These are phyloP conservation scores for Tricholoma matsutake DNA, from an alignment of 768 basidiomycete species.

Conservation along the genomic window DNA sequence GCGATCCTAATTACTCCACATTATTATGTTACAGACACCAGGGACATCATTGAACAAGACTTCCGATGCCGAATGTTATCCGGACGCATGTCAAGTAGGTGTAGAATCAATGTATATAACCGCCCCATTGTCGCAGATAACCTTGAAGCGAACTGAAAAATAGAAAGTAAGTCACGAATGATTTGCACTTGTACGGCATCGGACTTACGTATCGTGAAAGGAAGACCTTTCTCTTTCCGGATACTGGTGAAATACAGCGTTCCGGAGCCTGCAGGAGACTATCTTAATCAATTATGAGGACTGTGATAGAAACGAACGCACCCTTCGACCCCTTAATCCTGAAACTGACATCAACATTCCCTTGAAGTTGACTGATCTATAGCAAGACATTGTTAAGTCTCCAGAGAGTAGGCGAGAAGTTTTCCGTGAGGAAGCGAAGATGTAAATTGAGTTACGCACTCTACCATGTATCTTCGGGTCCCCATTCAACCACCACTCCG, in stretches of 20 bases:
- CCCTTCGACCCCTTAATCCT: slow-evolving; percentile 71
- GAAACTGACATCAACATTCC: slow-evolving; percentile 76
- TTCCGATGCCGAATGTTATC: neutral
- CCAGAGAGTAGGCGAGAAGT: neutral
- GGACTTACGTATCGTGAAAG: slow-evolving; percentile 64
- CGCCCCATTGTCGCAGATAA: slow-evolving; percentile 61
- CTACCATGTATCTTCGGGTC: slow-evolving; percentile 68
- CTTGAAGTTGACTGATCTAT: slow-evolving; percentile 71
- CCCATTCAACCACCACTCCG: slow-evolving; percentile 75
- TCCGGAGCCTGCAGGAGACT: slow-evolving; percentile 49
- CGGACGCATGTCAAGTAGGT: slow-evolving; percentile 15
- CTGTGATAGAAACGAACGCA: slow-evolving; percentile 21
- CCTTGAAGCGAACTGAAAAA: slow-evolving; percentile 57
- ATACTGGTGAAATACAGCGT: slow-evolving; percentile 85
- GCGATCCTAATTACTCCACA: too few species aligned
- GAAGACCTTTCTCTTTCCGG: slow-evolving; percentile 67
- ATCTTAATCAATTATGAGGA: neutral
- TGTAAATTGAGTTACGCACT: slow-evolving; percentile 46
- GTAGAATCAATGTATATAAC: slow-evolving; percentile 41
- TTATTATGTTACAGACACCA: neutral
- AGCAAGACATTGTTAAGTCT: neutral
- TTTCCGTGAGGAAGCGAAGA: neutral
- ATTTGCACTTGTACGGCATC: neutral
- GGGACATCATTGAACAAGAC: neutral
- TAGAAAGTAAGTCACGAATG: slow-evolving; percentile 1